Evolutionary conservation across 768 basidiomycete species (phyloP), one percentile per base, ranked within the genome.

Genomic region (Leucosporidium creatinivorum): DNA sequence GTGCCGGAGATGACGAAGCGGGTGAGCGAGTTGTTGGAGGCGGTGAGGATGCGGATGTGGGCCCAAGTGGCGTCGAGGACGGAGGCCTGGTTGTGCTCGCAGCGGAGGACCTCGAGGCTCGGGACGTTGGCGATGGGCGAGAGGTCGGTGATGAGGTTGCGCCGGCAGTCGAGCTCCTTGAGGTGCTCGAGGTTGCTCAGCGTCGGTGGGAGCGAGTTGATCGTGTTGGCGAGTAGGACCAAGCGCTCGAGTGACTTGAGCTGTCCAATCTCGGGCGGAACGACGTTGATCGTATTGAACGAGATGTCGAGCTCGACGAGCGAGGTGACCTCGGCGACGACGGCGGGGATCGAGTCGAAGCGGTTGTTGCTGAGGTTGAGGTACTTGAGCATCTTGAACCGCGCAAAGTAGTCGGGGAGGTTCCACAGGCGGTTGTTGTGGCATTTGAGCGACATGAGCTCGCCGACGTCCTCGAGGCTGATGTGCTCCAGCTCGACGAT

Each of bases 361-460:
- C 91, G 90, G 82, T 98, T 99, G 79, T 97, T 97, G 62, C 93
- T 94, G 66, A 98, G 87, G 79, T 96, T 94, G 70, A 98, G 83
- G 30, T 85, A 84, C 58, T 84, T 84, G 62, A 98, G 84, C 54
- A 81, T 78, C 51, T 83, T 82, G 68, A 97, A 80, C 13, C 87
- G 83, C 3, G 87, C 85, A 68, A 98, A 93, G 74, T 89, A 87
- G 81, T 85, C 86, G 0, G 94, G 93, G 0, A 98, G 83, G 62
- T 83, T 85, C 70, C 91, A 87, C 76, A 99, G 84, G 55, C 91
- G 85, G 77, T 99, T 99, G 79, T 97, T 97, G 78, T 93, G 89
- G 48, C 91, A 81, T 70, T 84, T 85, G 62, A 99, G 82, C 7
- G 81, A 81, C 44, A 81, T 81, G 2, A 99, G 81, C 4, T 84